Base-by-base conservation (phyloP, 306 rosid genomes). In the Rosa multiflora region DNA sequence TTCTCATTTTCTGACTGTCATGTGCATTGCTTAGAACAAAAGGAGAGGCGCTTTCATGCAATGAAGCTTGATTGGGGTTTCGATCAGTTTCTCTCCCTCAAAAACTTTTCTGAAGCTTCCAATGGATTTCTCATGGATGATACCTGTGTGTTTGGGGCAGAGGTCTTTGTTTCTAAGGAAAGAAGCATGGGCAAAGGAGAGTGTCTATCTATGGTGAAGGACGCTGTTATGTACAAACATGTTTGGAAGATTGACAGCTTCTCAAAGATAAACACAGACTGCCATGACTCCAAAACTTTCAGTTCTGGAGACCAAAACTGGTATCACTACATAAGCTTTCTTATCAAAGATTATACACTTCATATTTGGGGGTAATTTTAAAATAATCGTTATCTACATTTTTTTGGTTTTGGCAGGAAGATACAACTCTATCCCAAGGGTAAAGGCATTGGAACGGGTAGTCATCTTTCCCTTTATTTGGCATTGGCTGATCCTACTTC, bases 81-180 rank as follows among this genome's bases (percentile, higher is more conserved):
- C 21, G 93, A 93, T 53, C 73, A 82, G 72, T 82, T 87, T 68
- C 83, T 93, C 73, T 26, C 90, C 52, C 76, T 86, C 17, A 81
- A 82, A 74, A 85, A 73, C 11, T 85, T 93, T 67, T 82, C 76
- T 26, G 86, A 83, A 32, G 82, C 40, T 44, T 79, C 86, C 9
- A 86, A 89, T 56, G 97, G 92, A 67, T 91, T 82, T 78, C 72
- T 89, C 12, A 80, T 89, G 32, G 87, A 87, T 47, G 94, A 91
- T 49, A 70, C 67, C 17, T 88, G 90, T 53, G 91, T 86, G 73
- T 81, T 93, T 69, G 93, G 97, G 70, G 93, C 90, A 67, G 94
- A 91, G 78, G 92, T 88, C 12, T 89, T 82, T 82, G 88, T 93
- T 63, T 74, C 86, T 82, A 88, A 75, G 59, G 94, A 89, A 84